phyloP scores from a whole-genome alignment of 768 basidiomycete genomes.

The Daedaleopsis nitida region DNA sequence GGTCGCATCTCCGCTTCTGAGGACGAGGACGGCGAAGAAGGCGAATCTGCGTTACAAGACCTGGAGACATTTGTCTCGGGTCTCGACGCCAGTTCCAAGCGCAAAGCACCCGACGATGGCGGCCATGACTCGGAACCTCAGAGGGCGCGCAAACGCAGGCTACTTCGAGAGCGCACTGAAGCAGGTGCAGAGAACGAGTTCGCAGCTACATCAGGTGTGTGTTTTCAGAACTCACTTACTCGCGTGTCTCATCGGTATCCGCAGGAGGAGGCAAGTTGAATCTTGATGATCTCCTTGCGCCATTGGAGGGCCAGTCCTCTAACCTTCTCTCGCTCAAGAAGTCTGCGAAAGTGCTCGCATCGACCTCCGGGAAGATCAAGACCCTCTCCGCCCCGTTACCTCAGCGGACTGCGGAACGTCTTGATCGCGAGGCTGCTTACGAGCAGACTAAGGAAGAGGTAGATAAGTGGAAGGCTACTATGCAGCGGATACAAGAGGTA shows the following conservation, averaged over 20 bases:
- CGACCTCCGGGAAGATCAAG: slow-evolving; percentile 54
- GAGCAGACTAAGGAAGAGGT: slow-evolving; percentile 92
- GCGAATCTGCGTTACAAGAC: slow-evolving; percentile 63
- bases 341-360: slow-evolving; percentile 62
- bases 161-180: slow-evolving; percentile 72
- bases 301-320: slow-evolving; percentile 61
- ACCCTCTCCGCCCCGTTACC: slow-evolving; percentile 84
- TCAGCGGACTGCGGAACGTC: slow-evolving; percentile 81
- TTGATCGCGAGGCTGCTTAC: slow-evolving; percentile 93
- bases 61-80: slow-evolving; percentile 73
- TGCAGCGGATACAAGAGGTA: slow-evolving; percentile 90
- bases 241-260: slow-evolving; percentile 1
- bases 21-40: slow-evolving; percentile 47
- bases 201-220: slow-evolving; percentile 53
- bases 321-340: slow-evolving; percentile 68
- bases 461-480: slow-evolving; percentile 90
- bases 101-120: slow-evolving; percentile 56
- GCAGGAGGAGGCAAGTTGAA: slow-evolving; percentile 57
- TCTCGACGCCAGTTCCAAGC: slow-evolving; percentile 69
- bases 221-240: background rate
- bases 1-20: slow-evolving; percentile 36
- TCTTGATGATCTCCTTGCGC: slow-evolving; percentile 75
- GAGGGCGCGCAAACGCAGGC: slow-evolving; percentile 55
- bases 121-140: slow-evolving; percentile 26
- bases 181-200: slow-evolving; percentile 85